These are phyloP conservation scores for Fraxinus xanthoxyloides DNA, from an alignment of 305 asterid species.

Conservation along the genomic window DNA sequence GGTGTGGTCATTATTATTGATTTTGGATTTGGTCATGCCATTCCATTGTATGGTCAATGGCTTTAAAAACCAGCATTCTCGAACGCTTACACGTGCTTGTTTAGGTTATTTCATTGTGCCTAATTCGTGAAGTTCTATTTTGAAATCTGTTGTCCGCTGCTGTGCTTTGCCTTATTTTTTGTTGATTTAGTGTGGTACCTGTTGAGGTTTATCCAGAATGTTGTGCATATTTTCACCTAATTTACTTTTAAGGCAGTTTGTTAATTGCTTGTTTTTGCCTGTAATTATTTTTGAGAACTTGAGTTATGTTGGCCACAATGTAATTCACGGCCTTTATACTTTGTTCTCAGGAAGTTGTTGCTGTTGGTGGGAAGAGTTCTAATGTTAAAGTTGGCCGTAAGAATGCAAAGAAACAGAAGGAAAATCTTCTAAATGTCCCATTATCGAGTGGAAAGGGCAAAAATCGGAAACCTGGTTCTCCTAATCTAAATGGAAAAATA, in stretches of 20 bases:
- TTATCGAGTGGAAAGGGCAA: slow-evolving; percentile 53
- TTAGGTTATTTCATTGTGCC: neutral
- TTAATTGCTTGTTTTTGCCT: slow-evolving; percentile 9
- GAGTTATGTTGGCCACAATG: slow-evolving; percentile 17
- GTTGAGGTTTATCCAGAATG: slow-evolving; percentile 10
- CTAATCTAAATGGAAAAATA: slow-evolving; percentile 39
- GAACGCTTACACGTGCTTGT: neutral
- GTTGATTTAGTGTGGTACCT: neutral
- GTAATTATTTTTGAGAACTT: slow-evolving; percentile 2
- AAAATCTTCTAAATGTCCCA: slow-evolving; percentile 27
- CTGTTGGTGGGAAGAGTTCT: slow-evolving; percentile 75
- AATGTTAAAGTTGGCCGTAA: slow-evolving; percentile 61
- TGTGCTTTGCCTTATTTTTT: neutral
- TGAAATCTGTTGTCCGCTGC: neutral
- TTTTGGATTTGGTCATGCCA: slow-evolving; percentile 1
- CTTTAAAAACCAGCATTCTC: neutral
- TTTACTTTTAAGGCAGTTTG: slow-evolving; percentile 12
- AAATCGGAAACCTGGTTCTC: slow-evolving; percentile 58
- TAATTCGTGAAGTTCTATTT: neutral
- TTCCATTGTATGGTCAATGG: neutral
- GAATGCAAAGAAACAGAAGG: slow-evolving; percentile 75
- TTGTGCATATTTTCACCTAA: neutral
- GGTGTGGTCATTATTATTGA: neutral
- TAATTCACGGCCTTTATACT: slow-evolving; percentile 20
- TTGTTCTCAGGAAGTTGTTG: slow-evolving; percentile 70